Evolutionary conservation across 108 stramenopile genomes (phyloP).

Genomic region (Pseudonitzschia delicatissima): DNA sequence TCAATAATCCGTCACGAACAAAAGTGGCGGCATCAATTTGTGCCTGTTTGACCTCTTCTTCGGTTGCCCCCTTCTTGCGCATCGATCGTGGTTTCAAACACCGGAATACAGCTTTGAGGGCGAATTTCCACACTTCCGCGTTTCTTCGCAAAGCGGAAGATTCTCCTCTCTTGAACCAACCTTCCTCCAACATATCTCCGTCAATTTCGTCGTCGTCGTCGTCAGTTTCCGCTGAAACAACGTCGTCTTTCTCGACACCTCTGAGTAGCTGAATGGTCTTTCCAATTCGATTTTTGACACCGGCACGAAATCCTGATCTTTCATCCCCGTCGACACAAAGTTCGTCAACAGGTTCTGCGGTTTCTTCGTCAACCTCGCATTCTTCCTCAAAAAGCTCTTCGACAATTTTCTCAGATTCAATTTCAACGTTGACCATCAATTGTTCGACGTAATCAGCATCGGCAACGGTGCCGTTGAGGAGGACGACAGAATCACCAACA

Average conservation of each 20-base stretch:
- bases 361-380: constrained; percentile 55
- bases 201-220: constrained; percentile 24
- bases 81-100: constrained; percentile 70
- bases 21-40: constrained; percentile 77
- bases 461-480: not conserved
- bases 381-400: constrained; percentile 63
- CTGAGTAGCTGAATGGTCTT: constrained; percentile 54
- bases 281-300: constrained; percentile 50
- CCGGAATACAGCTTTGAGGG: constrained; percentile 74
- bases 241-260: constrained; percentile 32
- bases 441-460: constrained; percentile 22
- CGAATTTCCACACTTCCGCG: constrained; percentile 89
- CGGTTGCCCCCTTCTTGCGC: constrained; percentile 60
- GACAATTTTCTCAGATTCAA: constrained; percentile 52
- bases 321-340: constrained; percentile 64
- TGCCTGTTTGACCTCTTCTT: constrained; percentile 62
- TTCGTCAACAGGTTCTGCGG: constrained; percentile 54
- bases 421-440: constrained; percentile 42
- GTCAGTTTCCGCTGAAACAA: not conserved
- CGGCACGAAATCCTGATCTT: constrained; percentile 43
- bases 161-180: constrained; percentile 75
- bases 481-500: not conserved
- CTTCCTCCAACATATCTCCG: constrained; percentile 75
- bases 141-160: constrained; percentile 63
- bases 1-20: constrained; percentile 82